phyloP scores from a whole-genome alignment of 768 basidiomycete genomes.

The Galerina sulciceps region DNA sequence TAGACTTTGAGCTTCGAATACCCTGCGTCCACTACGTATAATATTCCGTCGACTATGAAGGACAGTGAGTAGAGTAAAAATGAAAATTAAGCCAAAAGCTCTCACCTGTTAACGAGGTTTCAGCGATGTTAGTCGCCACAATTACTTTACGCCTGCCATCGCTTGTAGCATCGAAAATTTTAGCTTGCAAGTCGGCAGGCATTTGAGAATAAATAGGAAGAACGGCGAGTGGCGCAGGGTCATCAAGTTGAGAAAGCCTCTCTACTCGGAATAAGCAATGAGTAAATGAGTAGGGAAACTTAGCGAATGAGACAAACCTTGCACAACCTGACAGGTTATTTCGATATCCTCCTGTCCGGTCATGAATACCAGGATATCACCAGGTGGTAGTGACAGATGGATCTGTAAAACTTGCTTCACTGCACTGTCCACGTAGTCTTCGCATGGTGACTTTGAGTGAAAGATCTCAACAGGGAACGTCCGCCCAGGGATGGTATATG shows the following conservation, averaged over 20 bases:
- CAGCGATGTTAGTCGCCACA: slow-evolving; percentile 98
- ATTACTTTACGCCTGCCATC: slow-evolving; percentile 97
- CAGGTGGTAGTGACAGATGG: slow-evolving; percentile 88
- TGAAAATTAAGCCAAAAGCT: background rate
- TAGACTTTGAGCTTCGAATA: slow-evolving; percentile 99
- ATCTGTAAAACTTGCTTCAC: slow-evolving; percentile 99
- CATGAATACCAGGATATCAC: slow-evolving; percentile 98
- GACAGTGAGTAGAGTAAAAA: slow-evolving; percentile 15
- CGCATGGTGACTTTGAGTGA: slow-evolving; percentile 96
- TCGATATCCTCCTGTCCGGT: slow-evolving; percentile 99
- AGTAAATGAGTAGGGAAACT: slow-evolving; percentile 6
- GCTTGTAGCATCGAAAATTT: slow-evolving; percentile 92
- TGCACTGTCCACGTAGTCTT: slow-evolving; percentile 97
- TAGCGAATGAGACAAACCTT: slow-evolving; percentile 55
- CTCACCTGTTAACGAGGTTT: slow-evolving; percentile 92
- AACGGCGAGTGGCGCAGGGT: slow-evolving; percentile 86
- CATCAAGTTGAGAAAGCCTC: slow-evolving; percentile 89
- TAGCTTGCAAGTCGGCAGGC: slow-evolving; percentile 98
- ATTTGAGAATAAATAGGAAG: slow-evolving; percentile 99
- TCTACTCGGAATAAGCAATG: slow-evolving; percentile 52
- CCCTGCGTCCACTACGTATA: slow-evolving; percentile 95
- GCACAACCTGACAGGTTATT: slow-evolving; percentile 91
- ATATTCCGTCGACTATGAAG: slow-evolving; percentile 87
- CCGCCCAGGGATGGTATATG: slow-evolving; percentile 88
- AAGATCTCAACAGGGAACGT: slow-evolving; percentile 98